These are phyloP conservation scores for Penicillium tannophilum DNA, from an alignment of 495 filamentous ascomycete genomes.

Conservation along the genomic window DNA sequence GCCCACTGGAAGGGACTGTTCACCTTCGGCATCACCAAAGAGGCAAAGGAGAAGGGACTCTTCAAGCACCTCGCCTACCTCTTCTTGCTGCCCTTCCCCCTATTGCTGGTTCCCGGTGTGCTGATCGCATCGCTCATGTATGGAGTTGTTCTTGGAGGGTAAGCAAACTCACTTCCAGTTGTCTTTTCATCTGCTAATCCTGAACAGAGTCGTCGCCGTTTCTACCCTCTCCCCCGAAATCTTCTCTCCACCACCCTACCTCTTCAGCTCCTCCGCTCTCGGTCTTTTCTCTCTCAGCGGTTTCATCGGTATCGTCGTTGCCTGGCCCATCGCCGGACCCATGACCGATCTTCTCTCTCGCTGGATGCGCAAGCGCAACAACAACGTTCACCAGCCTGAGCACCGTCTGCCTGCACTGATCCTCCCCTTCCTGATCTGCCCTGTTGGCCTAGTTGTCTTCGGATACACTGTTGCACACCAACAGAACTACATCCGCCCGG, in stretches of 20 bases:
- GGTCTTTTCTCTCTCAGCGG: slow-evolving; percentile 35
- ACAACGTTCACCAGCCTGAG: slow-evolving; percentile 32
- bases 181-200: neutral
- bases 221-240: slow-evolving; percentile 29
- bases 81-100: slow-evolving; percentile 37
- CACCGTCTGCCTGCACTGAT: slow-evolving; percentile 35
- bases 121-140: slow-evolving; percentile 39
- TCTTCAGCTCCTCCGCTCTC: slow-evolving; percentile 28
- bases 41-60: slow-evolving; percentile 20
- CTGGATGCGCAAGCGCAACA: slow-evolving; percentile 31
- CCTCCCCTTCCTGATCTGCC: slow-evolving; percentile 32
- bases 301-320: slow-evolving; percentile 34
- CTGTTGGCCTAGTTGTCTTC: slow-evolving; percentile 33
- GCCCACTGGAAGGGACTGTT: slow-evolving; percentile 35
- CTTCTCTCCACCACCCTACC: slow-evolving; percentile 33
- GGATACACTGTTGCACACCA: slow-evolving; percentile 26
- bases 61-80: slow-evolving; percentile 25
- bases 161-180: slow-evolving; percentile 18
- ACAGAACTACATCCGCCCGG: slow-evolving; percentile 26
- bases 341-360: slow-evolving; percentile 35
- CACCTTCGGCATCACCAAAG: slow-evolving; percentile 26
- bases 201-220: slow-evolving; percentile 28
- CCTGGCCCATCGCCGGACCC: slow-evolving; percentile 35
- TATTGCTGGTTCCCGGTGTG: slow-evolving; percentile 32
- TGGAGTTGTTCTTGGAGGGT: slow-evolving; percentile 41